Evolutionary conservation across 352 stramenopile species (phyloP).

Genomic region (Phytopythium aichiense): DNA sequence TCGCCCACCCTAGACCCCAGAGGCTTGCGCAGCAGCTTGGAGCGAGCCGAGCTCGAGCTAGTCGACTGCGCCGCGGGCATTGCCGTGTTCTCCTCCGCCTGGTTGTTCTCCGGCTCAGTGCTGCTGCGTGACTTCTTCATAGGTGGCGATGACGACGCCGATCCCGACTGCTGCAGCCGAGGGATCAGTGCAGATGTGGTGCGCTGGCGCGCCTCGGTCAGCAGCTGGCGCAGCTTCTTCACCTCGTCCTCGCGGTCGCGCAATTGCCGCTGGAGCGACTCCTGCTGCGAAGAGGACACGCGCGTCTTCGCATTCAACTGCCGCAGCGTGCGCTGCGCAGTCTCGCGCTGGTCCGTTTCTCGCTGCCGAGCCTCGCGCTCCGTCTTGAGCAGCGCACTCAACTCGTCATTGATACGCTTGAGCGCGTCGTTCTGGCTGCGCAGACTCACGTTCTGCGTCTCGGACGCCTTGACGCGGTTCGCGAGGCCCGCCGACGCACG

Average conservation of each 20-base stretch:
- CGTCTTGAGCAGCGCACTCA: slow-evolving; percentile 62
- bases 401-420: slow-evolving; percentile 63
- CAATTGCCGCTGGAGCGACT: slow-evolving; percentile 58
- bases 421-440: slow-evolving; percentile 61
- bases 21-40: slow-evolving; percentile 6
- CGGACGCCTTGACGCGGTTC: slow-evolving; percentile 76
- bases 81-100: slow-evolving; percentile 25
- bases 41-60: neutral
- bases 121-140: slow-evolving; percentile 44
- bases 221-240: slow-evolving; percentile 64
- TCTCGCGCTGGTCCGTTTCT: slow-evolving; percentile 65
- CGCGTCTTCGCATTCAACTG: slow-evolving; percentile 64
- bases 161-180: slow-evolving; percentile 21
- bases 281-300: slow-evolving; percentile 66
- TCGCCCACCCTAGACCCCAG: neutral
- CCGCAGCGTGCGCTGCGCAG: slow-evolving; percentile 51
- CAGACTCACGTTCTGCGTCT: slow-evolving; percentile 58
- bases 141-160: slow-evolving; percentile 24
- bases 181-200: slow-evolving; percentile 73
- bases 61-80: slow-evolving; percentile 9
- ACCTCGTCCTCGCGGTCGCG: slow-evolving; percentile 79
- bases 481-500: slow-evolving; percentile 76
- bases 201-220: slow-evolving; percentile 68
- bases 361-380: slow-evolving; percentile 67
- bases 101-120: slow-evolving; percentile 20